Evolutionary conservation across 306 rosid genomes (phyloP).

Genomic region (Gynostemma pentaphyllum): DNA sequence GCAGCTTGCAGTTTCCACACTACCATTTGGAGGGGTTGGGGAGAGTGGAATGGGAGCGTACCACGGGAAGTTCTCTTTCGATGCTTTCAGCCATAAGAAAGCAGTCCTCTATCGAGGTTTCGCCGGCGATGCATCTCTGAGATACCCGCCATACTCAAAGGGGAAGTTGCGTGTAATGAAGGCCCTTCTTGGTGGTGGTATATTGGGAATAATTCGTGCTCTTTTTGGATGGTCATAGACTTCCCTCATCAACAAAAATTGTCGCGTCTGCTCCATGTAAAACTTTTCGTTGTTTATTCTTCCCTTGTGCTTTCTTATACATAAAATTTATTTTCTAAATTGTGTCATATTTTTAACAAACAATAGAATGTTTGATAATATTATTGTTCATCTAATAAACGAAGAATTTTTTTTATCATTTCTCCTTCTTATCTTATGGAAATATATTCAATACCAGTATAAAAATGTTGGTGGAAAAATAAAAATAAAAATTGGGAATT

Average conservation of each 20-base stretch:
- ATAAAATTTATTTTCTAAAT: background rate
- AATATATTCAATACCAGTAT: no score
- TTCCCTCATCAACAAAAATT: background rate
- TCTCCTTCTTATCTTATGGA: no score
- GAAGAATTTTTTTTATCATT: no score
- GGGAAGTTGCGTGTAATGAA: constrained; percentile 58
- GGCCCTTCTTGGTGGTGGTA: constrained; percentile 67
- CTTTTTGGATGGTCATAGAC: constrained; percentile 58
- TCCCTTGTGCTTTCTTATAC: background rate
- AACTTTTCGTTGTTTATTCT: background rate
- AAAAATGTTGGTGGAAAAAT: no score
- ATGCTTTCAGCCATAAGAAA: constrained; percentile 88
- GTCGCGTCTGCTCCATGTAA: background rate
- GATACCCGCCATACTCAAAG: constrained; percentile 83
- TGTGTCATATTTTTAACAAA: background rate
- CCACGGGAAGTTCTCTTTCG: constrained; percentile 95
- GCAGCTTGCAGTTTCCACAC: constrained; percentile 65
- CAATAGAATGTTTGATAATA: background rate
- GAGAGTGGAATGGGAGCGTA: constrained; percentile 94
- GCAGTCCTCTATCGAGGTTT: constrained; percentile 82
- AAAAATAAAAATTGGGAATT: no score
- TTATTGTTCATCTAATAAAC: background rate
- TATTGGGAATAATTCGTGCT: constrained; percentile 48
- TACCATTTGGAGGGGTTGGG: constrained; percentile 98
- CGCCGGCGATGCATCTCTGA: constrained; percentile 51